phyloP scores from a whole-genome alignment of 2,329 filamentous ascomycete species.

The Fusarium caatingaense region DNA sequence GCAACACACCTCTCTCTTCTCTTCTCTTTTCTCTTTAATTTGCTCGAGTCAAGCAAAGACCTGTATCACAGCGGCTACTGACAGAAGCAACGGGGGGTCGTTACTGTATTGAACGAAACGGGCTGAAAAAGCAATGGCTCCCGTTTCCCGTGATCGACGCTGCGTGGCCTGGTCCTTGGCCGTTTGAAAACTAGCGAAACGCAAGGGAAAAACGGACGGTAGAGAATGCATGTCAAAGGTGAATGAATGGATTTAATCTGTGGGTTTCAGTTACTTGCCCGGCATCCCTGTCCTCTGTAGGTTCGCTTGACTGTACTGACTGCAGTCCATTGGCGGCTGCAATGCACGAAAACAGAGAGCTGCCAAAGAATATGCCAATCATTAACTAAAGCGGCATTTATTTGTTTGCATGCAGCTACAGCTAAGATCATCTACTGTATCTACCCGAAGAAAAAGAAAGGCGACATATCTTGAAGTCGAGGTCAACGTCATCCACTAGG shows the following conservation, averaged over 20 bases:
- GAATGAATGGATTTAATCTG: neutral
- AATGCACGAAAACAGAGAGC: slow-evolving; percentile 1
- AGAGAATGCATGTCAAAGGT: neutral
- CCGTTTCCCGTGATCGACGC: slow-evolving; percentile 23
- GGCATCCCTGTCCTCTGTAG: neutral
- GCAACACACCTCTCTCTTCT: neutral
- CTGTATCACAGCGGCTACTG: slow-evolving; percentile 6
- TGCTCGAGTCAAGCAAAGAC: neutral
- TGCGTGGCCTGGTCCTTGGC: slow-evolving; percentile 15
- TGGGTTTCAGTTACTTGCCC: neutral
- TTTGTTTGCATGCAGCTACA: neutral
- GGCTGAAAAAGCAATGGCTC: slow-evolving; percentile 7
- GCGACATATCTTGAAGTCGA: neutral
- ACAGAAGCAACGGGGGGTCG: neutral
- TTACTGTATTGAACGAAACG: slow-evolving; percentile 16
- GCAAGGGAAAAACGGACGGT: neutral
- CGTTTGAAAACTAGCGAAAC: slow-evolving; percentile 11
- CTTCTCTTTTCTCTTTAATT: neutral
- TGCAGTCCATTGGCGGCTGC: neutral
- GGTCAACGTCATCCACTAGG: neutral
- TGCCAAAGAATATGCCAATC: slow-evolving; percentile 11
- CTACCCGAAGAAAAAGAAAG: neutral
- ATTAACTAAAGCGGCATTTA: neutral
- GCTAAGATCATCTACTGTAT: neutral
- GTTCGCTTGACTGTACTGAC: slow-evolving; percentile 5